phyloP scores from a whole-genome alignment of 2,329 filamentous ascomycete species.

The Neocucurbitaria cava region DNA sequence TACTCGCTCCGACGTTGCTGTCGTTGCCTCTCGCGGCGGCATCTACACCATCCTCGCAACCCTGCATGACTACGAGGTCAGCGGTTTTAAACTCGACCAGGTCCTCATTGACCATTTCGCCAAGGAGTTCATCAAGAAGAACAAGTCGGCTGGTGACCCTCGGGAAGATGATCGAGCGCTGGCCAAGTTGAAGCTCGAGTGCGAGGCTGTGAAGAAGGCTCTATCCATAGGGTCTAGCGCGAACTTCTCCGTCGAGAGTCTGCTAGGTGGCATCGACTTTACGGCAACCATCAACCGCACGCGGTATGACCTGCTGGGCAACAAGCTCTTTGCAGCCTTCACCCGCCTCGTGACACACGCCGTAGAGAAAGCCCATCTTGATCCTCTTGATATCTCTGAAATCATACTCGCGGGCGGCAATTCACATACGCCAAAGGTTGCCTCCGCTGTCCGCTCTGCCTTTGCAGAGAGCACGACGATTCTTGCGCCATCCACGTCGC shows the following conservation, averaged over 20 bases:
- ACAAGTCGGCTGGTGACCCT: slow-evolving; percentile 77
- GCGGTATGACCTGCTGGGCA: slow-evolving; percentile 86
- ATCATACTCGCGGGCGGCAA: slow-evolving; percentile 92
- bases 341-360: slow-evolving; percentile 82
- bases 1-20: slow-evolving; percentile 88
- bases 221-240: slow-evolving; percentile 88
- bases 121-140: slow-evolving; percentile 98
- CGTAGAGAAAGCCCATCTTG: slow-evolving; percentile 89
- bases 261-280: slow-evolving; percentile 90
- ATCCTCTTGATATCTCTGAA: slow-evolving; percentile 92
- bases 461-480: slow-evolving; percentile 83
- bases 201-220: slow-evolving; percentile 90
- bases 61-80: slow-evolving; percentile 92
- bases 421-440: slow-evolving; percentile 92
- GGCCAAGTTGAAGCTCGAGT: slow-evolving; percentile 91
- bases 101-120: slow-evolving; percentile 95
- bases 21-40: slow-evolving; percentile 88
- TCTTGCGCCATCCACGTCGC: slow-evolving; percentile 80
- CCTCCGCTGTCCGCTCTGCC: slow-evolving; percentile 75
- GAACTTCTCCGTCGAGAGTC: slow-evolving; percentile 89
- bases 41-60: slow-evolving; percentile 97
- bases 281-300: slow-evolving; percentile 89
- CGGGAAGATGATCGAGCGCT: slow-evolving; percentile 79
- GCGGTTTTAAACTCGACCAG: slow-evolving; percentile 84
- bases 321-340: slow-evolving; percentile 88